Percentiles rank a stretch among this genome's conserved stretches.
Evolutionary conservation across 2,329 filamentous ascomycete species (phyloP).

Genomic region (Aspergillus sp.): DNA sequence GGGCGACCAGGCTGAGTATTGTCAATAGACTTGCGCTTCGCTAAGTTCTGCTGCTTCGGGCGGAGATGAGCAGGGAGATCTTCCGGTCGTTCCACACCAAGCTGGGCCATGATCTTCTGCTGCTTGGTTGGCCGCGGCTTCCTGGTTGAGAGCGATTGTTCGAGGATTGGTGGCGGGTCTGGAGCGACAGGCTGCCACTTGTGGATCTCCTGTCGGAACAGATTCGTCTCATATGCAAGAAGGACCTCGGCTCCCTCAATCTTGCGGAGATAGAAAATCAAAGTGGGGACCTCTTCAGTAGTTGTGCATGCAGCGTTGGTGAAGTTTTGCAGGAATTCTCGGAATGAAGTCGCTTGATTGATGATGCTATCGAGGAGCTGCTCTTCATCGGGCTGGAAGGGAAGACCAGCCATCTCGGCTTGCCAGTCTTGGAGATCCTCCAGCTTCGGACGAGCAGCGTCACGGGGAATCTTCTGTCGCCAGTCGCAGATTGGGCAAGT

Average conservation of each 20-base stretch:
- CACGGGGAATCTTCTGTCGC: slow-evolving; percentile 93
- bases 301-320: slow-evolving; percentile 82
- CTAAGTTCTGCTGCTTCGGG: slow-evolving; percentile 72
- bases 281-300: slow-evolving; percentile 82
- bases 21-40: slow-evolving; percentile 72
- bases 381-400: slow-evolving; percentile 96
- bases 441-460: slow-evolving; percentile 91
- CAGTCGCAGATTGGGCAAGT: slow-evolving; percentile 98
- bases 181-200: slow-evolving; percentile 92
- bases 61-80: slow-evolving; percentile 83
- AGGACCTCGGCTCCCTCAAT: slow-evolving; percentile 96
- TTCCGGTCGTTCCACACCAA: slow-evolving; percentile 87
- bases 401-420: slow-evolving; percentile 77
- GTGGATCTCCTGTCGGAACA: slow-evolving; percentile 92
- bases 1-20: slow-evolving; percentile 33
- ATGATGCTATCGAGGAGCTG: slow-evolving; percentile 84
- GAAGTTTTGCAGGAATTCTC: slow-evolving; percentile 77
- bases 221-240: slow-evolving; percentile 92
- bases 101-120: slow-evolving; percentile 88
- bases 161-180: slow-evolving; percentile 80
- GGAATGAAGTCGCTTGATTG: slow-evolving; percentile 80
- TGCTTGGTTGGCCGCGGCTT: slow-evolving; percentile 97
- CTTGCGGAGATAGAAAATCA: slow-evolving; percentile 94
- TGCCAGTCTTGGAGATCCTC: slow-evolving; percentile 86
- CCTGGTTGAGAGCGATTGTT: slow-evolving; percentile 86